These are phyloP conservation scores for Termitomyces bulborhizus DNA, from an alignment of 768 basidiomycete species.

Conservation along the genomic window DNA sequence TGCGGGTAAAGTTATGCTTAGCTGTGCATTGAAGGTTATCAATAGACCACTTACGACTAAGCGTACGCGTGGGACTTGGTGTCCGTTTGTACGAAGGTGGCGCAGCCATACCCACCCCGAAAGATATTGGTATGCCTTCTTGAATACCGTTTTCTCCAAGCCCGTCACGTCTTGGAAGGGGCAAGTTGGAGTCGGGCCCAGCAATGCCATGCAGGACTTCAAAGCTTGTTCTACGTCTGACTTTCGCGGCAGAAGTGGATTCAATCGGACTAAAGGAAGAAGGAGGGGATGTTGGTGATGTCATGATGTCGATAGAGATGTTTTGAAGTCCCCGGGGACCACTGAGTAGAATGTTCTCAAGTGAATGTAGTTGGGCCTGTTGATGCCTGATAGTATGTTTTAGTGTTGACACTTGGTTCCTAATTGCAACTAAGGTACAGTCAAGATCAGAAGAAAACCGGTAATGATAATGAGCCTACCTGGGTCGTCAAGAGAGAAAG, in stretches of 20 bases:
- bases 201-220: slow-evolving; percentile 67
- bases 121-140: slow-evolving; percentile 68
- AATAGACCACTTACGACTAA: slow-evolving; percentile 60
- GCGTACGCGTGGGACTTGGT: slow-evolving; percentile 69
- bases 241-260: slow-evolving; percentile 37
- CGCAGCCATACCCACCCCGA: slow-evolving; percentile 33
- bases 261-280: slow-evolving; percentile 21
- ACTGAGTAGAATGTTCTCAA: slow-evolving; percentile 64
- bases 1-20: slow-evolving; percentile 24
- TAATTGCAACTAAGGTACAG: slow-evolving; percentile 52
- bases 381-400: slow-evolving; percentile 82
- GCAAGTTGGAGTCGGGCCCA: slow-evolving; percentile 70
- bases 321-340: slow-evolving; percentile 56
- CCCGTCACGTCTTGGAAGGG: slow-evolving; percentile 56
- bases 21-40: slow-evolving; percentile 9
- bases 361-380: slow-evolving; percentile 67
- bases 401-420: slow-evolving; percentile 74
- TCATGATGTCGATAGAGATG: slow-evolving; percentile 22
- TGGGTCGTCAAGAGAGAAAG: slow-evolving; percentile 54
- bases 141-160: slow-evolving; percentile 51
- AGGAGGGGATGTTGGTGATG: slow-evolving; percentile 25
- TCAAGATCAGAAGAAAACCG: slow-evolving; percentile 16
- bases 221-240: slow-evolving; percentile 62
- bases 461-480: slow-evolving; percentile 36
- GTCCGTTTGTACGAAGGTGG: slow-evolving; percentile 41